phyloP scores from a whole-genome alignment of 352 stramenopile species.

The Achlya hypogyna region DNA sequence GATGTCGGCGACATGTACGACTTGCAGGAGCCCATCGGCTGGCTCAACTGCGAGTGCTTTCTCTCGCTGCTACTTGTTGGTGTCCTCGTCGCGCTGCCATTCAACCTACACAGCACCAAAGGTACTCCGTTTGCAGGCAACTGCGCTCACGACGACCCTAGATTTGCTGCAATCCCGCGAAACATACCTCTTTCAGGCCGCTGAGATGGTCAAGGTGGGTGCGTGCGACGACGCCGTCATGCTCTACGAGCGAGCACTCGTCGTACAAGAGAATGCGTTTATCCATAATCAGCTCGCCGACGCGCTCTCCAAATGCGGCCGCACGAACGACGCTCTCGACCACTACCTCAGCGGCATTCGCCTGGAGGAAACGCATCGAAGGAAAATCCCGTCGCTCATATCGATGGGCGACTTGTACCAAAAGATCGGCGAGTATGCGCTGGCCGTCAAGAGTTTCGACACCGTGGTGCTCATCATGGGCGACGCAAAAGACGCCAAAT shows the following conservation, averaged over 20 bases:
- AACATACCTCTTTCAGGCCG: conserved; percentile 7
- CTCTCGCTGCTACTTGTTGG: conserved; percentile 27
- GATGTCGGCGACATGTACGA: neutral
- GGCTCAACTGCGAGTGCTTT: conserved; percentile 30
- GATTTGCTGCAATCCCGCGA: conserved; percentile 11
- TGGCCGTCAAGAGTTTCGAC: conserved; percentile 9
- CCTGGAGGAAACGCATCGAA: conserved; percentile 6
- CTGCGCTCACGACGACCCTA: neutral
- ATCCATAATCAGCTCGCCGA: conserved; percentile 13
- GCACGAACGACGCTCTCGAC: neutral
- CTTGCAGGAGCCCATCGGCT: conserved; percentile 12
- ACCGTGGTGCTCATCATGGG: conserved; percentile 2
- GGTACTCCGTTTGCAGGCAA: neutral
- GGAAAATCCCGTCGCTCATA: conserved; percentile 12
- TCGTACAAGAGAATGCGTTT: conserved; percentile 4
- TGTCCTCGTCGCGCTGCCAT: conserved; percentile 25
- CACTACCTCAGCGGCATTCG: conserved; percentile 9
- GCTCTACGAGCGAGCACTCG: conserved; percentile 11
- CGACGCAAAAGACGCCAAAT: neutral
- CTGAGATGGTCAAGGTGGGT: conserved; percentile 9
- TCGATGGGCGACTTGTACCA: conserved; percentile 12
- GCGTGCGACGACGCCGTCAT: conserved; percentile 11
- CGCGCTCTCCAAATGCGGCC: conserved; percentile 7
- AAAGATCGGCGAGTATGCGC: neutral
- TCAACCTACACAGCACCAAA: conserved; percentile 26